Evolutionary conservation across 306 rosid genomes (phyloP).

Genomic region (Luffa acutangula): DNA sequence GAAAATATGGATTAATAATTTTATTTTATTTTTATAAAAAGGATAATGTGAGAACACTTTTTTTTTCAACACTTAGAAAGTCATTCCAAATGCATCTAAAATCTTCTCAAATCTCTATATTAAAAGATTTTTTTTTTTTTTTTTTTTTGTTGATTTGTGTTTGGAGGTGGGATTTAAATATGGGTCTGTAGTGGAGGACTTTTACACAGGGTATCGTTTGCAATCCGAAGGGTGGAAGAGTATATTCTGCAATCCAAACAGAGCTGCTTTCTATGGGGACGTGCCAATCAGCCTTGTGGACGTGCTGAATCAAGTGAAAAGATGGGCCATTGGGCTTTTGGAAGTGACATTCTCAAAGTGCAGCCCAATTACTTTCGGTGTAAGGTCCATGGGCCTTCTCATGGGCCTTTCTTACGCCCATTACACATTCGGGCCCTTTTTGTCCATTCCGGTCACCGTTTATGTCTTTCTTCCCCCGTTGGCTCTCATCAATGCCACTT

Average conservation of each 20-base stretch:
- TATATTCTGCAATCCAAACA: conserved; percentile 24
- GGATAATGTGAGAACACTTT: too few relatives aligned
- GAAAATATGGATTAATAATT: too few relatives aligned
- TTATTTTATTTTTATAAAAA: too few relatives aligned
- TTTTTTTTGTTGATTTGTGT: background rate
- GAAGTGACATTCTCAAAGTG: conserved; percentile 18
- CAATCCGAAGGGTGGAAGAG: conserved; percentile 29
- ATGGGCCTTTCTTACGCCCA: conserved; percentile 25
- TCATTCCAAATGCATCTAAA: too few relatives aligned
- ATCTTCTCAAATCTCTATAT: too few relatives aligned
- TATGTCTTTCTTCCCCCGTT: conserved; percentile 30
- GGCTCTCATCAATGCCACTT: conserved; percentile 21
- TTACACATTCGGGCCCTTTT: conserved; percentile 9
- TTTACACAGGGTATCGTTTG: conserved; percentile 6
- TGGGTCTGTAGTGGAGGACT: conserved; percentile 31
- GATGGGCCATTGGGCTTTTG: conserved; percentile 21
- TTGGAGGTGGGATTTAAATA: conserved; percentile 25
- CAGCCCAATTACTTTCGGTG: conserved; percentile 17
- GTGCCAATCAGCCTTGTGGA: conserved; percentile 22
- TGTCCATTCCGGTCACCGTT: conserved; percentile 19
- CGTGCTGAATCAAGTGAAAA: conserved; percentile 13
- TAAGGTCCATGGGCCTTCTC: conserved; percentile 9
- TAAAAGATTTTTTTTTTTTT: too few relatives aligned
- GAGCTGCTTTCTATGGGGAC: conserved; percentile 24
- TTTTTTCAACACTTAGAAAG: too few relatives aligned